Conservation (phyloP, 106 monocot species). For the Allium fistulosum region DNA sequence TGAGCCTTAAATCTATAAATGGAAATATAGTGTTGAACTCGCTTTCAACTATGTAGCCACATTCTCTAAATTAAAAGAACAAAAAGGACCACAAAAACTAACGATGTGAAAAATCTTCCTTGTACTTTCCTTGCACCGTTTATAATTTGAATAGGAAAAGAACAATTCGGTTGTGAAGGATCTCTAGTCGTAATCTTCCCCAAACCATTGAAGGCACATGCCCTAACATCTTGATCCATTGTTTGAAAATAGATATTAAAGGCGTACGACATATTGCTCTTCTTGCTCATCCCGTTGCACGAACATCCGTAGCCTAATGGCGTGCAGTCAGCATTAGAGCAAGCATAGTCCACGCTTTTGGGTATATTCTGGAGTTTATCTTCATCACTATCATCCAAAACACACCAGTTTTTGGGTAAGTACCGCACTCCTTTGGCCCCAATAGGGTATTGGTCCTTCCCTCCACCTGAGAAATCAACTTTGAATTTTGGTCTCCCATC, state of each 20-base stretch:
- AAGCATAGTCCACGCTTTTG: conserved; percentile 22
- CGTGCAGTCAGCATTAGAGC: conserved; percentile 32
- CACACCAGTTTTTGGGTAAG: conserved; percentile 26
- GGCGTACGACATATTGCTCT: conserved; percentile 37
- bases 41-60: no score
- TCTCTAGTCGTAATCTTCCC: conserved; percentile 27
- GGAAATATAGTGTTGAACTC: no score
- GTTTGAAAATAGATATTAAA: conserved; percentile 58
- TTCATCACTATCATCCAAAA: conserved; percentile 7
- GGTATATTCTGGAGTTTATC: conserved; percentile 7
- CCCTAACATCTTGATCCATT: conserved; percentile 28
- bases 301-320: conserved; percentile 21
- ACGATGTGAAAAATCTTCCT: background rate
- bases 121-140: conserved; percentile 3
- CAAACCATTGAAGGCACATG: conserved; percentile 35
- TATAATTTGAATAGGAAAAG: conserved; percentile 26
- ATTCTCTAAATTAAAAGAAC: no score
- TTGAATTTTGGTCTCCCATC: conserved; percentile 40
- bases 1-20: no score
- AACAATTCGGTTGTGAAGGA: conserved; percentile 20
- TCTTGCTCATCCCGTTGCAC: conserved; percentile 26
- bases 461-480: conserved; percentile 26
- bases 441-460: conserved; percentile 16
- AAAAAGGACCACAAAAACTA: no score
- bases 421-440: conserved; percentile 27